Evolutionary conservation across 1,139 yeast genomes (phyloP).

Genomic region (Suhomyces choctaworum): DNA sequence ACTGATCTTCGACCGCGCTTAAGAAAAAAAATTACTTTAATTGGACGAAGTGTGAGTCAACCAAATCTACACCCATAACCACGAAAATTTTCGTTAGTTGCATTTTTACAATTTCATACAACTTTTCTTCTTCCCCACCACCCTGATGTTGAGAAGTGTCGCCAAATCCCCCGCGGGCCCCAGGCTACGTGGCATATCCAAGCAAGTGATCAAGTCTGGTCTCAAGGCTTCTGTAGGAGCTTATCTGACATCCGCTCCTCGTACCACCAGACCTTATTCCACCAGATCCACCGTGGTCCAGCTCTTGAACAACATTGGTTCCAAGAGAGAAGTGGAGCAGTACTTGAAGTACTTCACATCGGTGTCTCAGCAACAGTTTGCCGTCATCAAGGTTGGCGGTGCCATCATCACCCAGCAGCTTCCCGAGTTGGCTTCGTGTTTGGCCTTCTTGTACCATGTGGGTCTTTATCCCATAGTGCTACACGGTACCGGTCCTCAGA

Average conservation of each 20-base stretch:
- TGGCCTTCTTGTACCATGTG: slow-evolving; percentile 94
- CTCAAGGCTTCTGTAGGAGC: slow-evolving; percentile 5
- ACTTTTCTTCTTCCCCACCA: slow-evolving; percentile 7
- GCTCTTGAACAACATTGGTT: slow-evolving; percentile 89
- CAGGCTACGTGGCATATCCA: slow-evolving; percentile 10
- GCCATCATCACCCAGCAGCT: slow-evolving; percentile 95
- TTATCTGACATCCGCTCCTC: background rate
- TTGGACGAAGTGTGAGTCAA: slow-evolving; percentile 32
- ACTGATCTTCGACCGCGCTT: slow-evolving; percentile 48
- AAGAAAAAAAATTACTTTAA: slow-evolving; percentile 29
- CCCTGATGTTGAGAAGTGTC: slow-evolving; percentile 17
- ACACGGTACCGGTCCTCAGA: slow-evolving; percentile 99
- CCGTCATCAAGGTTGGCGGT: slow-evolving; percentile 98
- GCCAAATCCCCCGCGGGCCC: slow-evolving; percentile 12
- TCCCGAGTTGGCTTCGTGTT: slow-evolving; percentile 89
- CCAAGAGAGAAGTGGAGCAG: slow-evolving; percentile 96
- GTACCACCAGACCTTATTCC: slow-evolving; percentile 34
- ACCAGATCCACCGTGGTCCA: slow-evolving; percentile 96
- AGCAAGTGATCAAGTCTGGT: slow-evolving; percentile 8
- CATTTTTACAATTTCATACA: slow-evolving; percentile 2
- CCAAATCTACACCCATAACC: slow-evolving; percentile 9
- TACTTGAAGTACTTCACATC: slow-evolving; percentile 94
- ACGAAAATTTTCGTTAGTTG: slow-evolving; percentile 8
- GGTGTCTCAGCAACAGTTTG: slow-evolving; percentile 93
- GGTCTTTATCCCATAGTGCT: slow-evolving; percentile 95